These are phyloP conservation scores for Ramaria sp. DNA, from an alignment of 768 basidiomycete species.

Conservation along the genomic window DNA sequence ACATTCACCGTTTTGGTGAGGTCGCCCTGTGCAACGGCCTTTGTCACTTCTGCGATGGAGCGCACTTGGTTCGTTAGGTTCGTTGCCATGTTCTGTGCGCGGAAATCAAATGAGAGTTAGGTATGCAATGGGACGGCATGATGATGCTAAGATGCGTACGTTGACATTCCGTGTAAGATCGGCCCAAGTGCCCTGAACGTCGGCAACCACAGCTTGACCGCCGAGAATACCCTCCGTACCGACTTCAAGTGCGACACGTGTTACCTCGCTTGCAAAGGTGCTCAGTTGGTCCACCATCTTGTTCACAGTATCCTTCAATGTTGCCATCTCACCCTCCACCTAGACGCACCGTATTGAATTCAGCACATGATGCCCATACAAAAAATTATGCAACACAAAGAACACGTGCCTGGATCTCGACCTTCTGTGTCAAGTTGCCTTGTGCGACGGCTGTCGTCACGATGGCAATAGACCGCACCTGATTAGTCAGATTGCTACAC, in stretches of 20 bases:
- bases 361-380: neutral
- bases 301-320: conserved; percentile 76
- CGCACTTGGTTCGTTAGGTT: conserved; percentile 83
- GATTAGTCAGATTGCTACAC: conserved; percentile 71
- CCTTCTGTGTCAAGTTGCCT: conserved; percentile 87
- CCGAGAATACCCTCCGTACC: conserved; percentile 87
- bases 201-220: conserved; percentile 82
- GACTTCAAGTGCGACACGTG: conserved; percentile 77
- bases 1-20: conserved; percentile 78
- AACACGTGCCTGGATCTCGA: conserved; percentile 65
- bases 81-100: conserved; percentile 67
- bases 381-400: neutral
- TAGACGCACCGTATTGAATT: neutral
- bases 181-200: conserved; percentile 90
- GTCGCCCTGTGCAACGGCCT: conserved; percentile 73
- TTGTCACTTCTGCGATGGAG: conserved; percentile 81
- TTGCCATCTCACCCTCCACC: conserved; percentile 80
- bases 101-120: neutral
- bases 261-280: conserved; percentile 77
- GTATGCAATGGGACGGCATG: neutral
- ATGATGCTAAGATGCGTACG: conserved; percentile 31
- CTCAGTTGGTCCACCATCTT: conserved; percentile 91
- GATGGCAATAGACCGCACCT: conserved; percentile 73
- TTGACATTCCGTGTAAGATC: conserved; percentile 87
- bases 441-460: conserved; percentile 86